These are phyloP conservation scores for Russula brevipes DNA, from an alignment of 768 basidiomycete genomes.

Conservation along the genomic window DNA sequence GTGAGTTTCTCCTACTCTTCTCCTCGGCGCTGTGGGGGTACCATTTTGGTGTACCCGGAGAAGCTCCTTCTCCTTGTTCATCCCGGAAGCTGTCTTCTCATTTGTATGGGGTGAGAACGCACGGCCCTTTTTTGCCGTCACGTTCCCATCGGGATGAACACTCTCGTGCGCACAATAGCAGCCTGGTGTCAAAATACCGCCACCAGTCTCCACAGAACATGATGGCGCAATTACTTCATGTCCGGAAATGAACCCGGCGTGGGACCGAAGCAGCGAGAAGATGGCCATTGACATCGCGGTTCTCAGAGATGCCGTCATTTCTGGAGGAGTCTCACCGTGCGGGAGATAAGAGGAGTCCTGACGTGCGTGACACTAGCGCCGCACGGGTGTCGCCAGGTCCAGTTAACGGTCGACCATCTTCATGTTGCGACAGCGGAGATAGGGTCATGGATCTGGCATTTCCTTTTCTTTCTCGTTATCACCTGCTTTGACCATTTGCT, in stretches of 20 bases:
- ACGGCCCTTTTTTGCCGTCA: not conserved
- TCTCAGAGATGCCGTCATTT: not conserved
- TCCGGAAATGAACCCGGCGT: slow-evolving; percentile 18
- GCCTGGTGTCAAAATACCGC: not conserved
- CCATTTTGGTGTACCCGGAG: not conserved
- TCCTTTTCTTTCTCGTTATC: not conserved
- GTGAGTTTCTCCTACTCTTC: slow-evolving; percentile 29
- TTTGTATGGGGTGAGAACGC: not conserved
- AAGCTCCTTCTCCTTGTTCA: not conserved
- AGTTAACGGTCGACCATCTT: not conserved
- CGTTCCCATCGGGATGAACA: not conserved
- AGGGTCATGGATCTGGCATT: not conserved
- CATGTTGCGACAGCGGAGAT: not conserved
- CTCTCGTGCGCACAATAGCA: not conserved
- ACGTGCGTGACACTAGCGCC: not conserved
- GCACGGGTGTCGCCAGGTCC: not conserved
- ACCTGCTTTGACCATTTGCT: not conserved
- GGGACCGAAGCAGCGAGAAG: not conserved
- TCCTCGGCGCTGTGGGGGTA: not conserved
- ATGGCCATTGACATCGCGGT: not conserved
- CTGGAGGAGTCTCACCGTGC: not conserved
- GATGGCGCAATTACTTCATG: not conserved
- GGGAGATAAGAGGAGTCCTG: slow-evolving; percentile 13
- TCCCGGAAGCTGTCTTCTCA: too few species aligned
- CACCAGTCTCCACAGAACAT: not conserved